Percentiles rank a stretch among this genome's conserved stretches.
phyloP scores from a whole-genome alignment of 2,329 filamentous ascomycete genomes.

The Fusarium mundagurra region DNA sequence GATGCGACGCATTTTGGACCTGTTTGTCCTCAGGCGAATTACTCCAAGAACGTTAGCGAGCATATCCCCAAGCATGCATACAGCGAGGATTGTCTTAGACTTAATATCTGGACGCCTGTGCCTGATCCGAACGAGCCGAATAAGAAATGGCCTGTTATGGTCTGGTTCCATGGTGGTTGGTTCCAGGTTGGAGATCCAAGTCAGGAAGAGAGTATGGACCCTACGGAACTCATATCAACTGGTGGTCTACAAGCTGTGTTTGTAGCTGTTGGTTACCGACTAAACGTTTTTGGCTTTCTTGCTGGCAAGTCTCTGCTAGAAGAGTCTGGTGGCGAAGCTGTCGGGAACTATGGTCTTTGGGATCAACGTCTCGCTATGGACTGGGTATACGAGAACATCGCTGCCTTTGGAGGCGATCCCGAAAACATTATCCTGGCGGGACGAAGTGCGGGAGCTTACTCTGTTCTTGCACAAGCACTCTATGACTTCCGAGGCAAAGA shows the following conservation, averaged over 20 bases:
- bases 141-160: constrained; percentile 44
- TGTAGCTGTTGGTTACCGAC: not conserved
- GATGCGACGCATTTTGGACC: not conserved
- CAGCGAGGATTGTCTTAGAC: constrained; percentile 6
- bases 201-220: constrained; percentile 54
- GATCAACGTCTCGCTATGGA: constrained; percentile 16
- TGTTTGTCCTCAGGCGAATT: constrained; percentile 6
- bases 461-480: not conserved
- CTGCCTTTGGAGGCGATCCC: not conserved
- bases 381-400: constrained; percentile 2
- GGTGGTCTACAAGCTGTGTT: not conserved
- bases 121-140: not conserved
- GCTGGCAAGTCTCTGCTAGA: not conserved
- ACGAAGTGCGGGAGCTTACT: constrained; percentile 2
- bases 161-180: constrained; percentile 57
- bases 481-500: not conserved
- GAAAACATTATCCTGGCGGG: not conserved
- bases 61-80: constrained; percentile 11
- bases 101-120: constrained; percentile 1
- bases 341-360: constrained; percentile 11
- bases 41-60: constrained; percentile 17
- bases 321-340: not conserved
- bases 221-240: constrained; percentile 53
- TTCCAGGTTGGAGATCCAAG: constrained; percentile 57
- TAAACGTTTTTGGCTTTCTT: constrained; percentile 16